Evolutionary conservation across 768 basidiomycete genomes (phyloP), one percentile per base, ranked within the genome.

Genomic region (Hygrophorus russula): DNA sequence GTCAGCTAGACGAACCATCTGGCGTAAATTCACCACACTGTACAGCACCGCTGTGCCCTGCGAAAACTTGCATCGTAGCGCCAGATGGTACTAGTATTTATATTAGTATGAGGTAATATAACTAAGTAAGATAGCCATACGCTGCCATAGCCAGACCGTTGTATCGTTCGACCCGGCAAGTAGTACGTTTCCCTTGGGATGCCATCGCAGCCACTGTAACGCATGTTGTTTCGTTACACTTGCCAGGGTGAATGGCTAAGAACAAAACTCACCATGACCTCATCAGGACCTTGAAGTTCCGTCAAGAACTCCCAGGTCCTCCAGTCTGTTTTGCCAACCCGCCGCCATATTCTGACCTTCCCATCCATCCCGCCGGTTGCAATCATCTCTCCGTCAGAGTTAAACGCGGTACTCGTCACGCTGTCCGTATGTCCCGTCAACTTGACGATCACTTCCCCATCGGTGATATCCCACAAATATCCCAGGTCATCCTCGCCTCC

Each of bases 281-380:
- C 96, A 63, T 96, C 92, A 6, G 90, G 88, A 2, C 94, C 94
- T 52, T 91, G 83, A 29, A 99, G 65, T 56, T 86, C 86, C 4
- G 87, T 92, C 60, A 96, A 66, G 59, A 98, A 94, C 61, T 97
- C 93, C 96, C 96, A 99, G 41, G 66, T 74, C 48, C 68, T 74
- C 64, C 80, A 85, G 47, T 81, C 64, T 36, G 81, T 78, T 51
- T 68, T 82, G 4, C 80, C 82, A 11, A 90, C 83, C 53, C 90
- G 70, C 56, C 83, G 68, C 96, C 96, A 99, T 48, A 99, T 66
- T 48, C 93, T 71, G 31, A 97, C 82, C 58, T 79, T 82, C 7
- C 96, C 96, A 55, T 99, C 96, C 96, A 99, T 98, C 0, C 96
- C 96, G 8, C 94, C 96, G 0, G 93, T 96, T 12, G 93, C 80